Percentiles rank a stretch among this genome's conserved stretches.
Evolutionary conservation across 2,329 filamentous ascomycete genomes (phyloP).

Genomic region (Calonectria crousiana): DNA sequence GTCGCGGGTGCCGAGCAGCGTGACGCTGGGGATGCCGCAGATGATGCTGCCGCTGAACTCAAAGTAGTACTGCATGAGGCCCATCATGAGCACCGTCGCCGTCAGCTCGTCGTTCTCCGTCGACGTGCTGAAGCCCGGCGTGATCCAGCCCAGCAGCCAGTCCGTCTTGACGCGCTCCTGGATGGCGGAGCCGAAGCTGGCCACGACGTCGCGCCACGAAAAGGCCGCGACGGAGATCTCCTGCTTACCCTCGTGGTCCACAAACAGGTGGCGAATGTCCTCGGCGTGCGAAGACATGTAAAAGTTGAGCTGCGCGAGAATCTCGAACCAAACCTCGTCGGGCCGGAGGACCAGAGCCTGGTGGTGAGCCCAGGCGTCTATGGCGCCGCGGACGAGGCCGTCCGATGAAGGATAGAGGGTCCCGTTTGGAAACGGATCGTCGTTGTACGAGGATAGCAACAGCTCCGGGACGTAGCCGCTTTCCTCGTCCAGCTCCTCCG

Average conservation of each 20-base stretch:
- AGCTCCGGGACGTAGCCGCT: conserved; percentile 42
- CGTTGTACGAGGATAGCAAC: conserved; percentile 46
- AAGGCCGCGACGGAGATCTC: conserved; percentile 49
- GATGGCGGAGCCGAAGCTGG: conserved; percentile 54
- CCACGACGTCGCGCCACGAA: conserved; percentile 44
- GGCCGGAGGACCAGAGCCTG: conserved; percentile 63
- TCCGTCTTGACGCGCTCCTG: conserved; percentile 53
- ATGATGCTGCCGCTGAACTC: conserved; percentile 50
- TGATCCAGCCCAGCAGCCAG: conserved; percentile 58
- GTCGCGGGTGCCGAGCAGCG: conserved; percentile 51
- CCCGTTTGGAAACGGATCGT: conserved; percentile 27
- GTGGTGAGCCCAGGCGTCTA: conserved; percentile 63
- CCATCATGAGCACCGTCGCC: conserved; percentile 59
- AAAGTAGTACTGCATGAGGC: conserved; percentile 56
- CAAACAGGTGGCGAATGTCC: conserved; percentile 58
- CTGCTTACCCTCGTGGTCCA: conserved; percentile 57
- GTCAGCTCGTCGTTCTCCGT: conserved; percentile 53
- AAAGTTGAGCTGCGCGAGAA: conserved; percentile 63
- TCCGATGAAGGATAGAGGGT: conserved; percentile 48
- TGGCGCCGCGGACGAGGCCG: conserved; percentile 58
- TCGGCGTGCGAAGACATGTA: conserved; percentile 63
- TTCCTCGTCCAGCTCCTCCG: conserved; percentile 44
- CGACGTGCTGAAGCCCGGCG: conserved; percentile 58
- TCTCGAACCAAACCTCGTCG: conserved; percentile 68
- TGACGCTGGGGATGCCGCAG: conserved; percentile 59